Conservation (phyloP, 306 rosid genomes). For the Quercus agrifolia region DNA sequence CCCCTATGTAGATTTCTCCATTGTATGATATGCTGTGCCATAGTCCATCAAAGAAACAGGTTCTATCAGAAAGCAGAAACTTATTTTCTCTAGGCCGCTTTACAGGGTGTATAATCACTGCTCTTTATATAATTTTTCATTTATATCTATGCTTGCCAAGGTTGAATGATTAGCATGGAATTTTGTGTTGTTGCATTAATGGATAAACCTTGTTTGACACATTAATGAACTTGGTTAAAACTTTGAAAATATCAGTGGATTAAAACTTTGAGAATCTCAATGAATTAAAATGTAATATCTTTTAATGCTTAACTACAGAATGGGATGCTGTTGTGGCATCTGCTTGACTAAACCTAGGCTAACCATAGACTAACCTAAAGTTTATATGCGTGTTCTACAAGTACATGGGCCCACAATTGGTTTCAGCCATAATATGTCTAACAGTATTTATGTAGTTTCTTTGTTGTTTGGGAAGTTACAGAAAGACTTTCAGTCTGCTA, state of each 20-base stretch:
- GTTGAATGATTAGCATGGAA: not conserved
- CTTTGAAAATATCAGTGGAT: not conserved
- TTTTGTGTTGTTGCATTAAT: not conserved
- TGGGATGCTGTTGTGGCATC: too few species aligned
- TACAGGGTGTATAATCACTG: not conserved
- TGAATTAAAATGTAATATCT: not conserved
- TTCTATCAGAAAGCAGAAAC: not conserved
- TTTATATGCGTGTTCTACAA: too few species aligned
- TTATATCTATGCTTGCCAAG: not conserved
- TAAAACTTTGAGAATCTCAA: not conserved
- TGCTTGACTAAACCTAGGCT: too few species aligned
- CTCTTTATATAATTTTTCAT: not conserved
- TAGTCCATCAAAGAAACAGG: not conserved
- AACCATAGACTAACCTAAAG: too few species aligned
- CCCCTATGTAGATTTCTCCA: not conserved
- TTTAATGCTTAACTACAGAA: not conserved
- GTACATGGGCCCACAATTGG: too few species aligned
- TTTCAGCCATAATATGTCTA: too few species aligned
- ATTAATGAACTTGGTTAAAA: conserved; percentile 4
- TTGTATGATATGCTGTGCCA: not conserved
- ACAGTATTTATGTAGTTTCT: not conserved
- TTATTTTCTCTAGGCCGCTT: too few species aligned
- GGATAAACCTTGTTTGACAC: not conserved
- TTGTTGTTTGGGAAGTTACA: not conserved
- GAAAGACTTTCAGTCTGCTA: not conserved